Percentiles rank a stretch among this genome's conserved stretches.
These are phyloP conservation scores for Pyricularia sp. DNA, from an alignment of 2,329 filamentous ascomycete species.

Conservation along the genomic window DNA sequence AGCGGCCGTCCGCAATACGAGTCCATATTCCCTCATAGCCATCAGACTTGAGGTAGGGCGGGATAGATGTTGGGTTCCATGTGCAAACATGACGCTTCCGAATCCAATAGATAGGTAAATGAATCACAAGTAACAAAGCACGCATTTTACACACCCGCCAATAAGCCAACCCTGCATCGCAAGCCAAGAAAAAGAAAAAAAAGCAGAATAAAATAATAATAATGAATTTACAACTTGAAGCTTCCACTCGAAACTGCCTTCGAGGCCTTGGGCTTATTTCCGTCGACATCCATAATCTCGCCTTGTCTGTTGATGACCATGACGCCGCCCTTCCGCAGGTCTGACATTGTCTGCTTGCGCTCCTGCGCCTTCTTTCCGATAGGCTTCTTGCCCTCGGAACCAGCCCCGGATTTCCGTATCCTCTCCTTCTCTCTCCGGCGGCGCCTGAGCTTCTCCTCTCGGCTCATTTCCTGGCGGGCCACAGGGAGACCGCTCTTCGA, in stretches of 20 bases:
- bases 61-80: neutral
- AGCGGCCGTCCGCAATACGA: neutral
- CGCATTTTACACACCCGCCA: neutral
- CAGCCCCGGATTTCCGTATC: constrained; percentile 50
- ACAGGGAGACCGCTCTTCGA: constrained; percentile 70
- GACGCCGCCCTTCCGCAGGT: constrained; percentile 61
- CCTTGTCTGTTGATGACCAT: constrained; percentile 89
- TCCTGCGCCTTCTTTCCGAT: constrained; percentile 50
- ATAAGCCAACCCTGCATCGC: neutral
- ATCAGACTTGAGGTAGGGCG: neutral
- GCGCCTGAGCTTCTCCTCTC: constrained; percentile 73
- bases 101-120: neutral
- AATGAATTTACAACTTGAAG: constrained; percentile 46
- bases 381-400: constrained; percentile 29
- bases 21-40: neutral
- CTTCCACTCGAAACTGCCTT: constrained; percentile 43
- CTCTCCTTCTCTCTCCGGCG: constrained; percentile 80
- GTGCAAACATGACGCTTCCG: neutral
- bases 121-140: neutral
- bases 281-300: constrained; percentile 73
- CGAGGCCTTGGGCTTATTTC: constrained; percentile 56
- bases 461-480: constrained; percentile 74
- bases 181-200: neutral
- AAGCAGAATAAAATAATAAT: neutral
- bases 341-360: constrained; percentile 36